Conservation (phyloP, 1,284 basidiomycete genomes). For the Ceratobasidium sp. region DNA sequence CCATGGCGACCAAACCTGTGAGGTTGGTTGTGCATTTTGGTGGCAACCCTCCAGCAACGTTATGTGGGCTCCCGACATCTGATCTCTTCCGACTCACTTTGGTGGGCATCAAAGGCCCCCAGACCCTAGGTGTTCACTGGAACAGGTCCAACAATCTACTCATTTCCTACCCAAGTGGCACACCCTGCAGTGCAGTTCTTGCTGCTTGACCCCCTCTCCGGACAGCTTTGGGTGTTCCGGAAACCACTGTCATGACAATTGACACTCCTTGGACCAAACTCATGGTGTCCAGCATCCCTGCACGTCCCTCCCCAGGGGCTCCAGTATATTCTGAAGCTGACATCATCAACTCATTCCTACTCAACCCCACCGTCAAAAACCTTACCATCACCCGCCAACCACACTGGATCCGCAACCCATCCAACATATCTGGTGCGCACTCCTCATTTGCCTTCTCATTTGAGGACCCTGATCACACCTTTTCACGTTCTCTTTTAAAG, state of each 20-base stretch:
- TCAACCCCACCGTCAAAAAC: not conserved
- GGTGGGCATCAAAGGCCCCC: not conserved
- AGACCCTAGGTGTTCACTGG: not conserved
- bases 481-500: not conserved
- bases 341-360: not conserved
- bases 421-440: not conserved
- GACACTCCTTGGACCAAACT: not conserved
- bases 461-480: not conserved
- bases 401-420: not conserved
- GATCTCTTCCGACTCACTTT: not conserved
- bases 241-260: not conserved
- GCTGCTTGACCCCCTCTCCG: not conserved
- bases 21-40: not conserved
- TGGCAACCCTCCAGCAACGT: not conserved
- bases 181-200: not conserved
- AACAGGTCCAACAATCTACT: not conserved
- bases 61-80: not conserved
- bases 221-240: not conserved
- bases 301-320: not conserved
- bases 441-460: not conserved
- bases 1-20: too few relatives aligned
- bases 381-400: slow-evolving; percentile 1
- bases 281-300: slow-evolving; percentile 1
- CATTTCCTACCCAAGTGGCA: not conserved
- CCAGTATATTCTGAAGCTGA: not conserved